A percentile compares a stretch with the other conserved stretches of the same genome.
phyloP scores from a whole-genome alignment of 2,329 filamentous ascomycete genomes.

The Phialophora macrospora region DNA sequence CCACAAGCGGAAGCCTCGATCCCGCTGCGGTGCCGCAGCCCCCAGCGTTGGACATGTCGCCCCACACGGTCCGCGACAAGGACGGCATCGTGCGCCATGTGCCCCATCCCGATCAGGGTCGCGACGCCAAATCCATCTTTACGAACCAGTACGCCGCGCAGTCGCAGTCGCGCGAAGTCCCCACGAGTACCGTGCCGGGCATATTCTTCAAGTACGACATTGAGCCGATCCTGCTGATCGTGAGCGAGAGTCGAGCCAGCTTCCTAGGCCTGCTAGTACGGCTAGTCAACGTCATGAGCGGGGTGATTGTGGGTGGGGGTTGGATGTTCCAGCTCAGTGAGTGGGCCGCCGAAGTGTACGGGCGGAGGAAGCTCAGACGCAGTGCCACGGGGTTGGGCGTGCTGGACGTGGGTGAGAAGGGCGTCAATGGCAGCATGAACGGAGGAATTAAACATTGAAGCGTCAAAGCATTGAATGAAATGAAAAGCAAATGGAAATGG shows the following conservation, averaged over 20 bases:
- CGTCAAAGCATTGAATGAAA: not conserved
- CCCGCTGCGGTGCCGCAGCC: conserved; percentile 46
- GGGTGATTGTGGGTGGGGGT: conserved; percentile 88
- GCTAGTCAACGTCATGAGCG: conserved; percentile 86
- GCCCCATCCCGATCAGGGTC: conserved; percentile 33
- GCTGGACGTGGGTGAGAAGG: conserved; percentile 22
- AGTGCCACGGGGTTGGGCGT: conserved; percentile 36
- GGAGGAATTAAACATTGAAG: conserved; percentile 53
- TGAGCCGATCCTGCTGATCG: conserved; percentile 86
- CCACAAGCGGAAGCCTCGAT: conserved; percentile 47
- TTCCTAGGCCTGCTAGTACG: conserved; percentile 77
- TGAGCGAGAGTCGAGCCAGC: conserved; percentile 79
- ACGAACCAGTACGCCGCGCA: conserved; percentile 99
- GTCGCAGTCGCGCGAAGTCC: conserved; percentile 75
- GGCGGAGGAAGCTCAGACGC: conserved; percentile 47
- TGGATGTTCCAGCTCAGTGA: conserved; percentile 88
- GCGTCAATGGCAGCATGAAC: conserved; percentile 25
- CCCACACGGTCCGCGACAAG: conserved; percentile 43
- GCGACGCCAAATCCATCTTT: conserved; percentile 66
- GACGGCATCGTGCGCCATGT: conserved; percentile 35
- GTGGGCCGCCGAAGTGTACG: conserved; percentile 65
- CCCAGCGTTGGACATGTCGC: conserved; percentile 44
- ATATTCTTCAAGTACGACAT: conserved; percentile 99
- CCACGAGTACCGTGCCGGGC: conserved; percentile 76
- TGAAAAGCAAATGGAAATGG: not conserved